A percentile compares a stretch with the other conserved stretches of the same genome.
Conservation (phyloP, 1,284 basidiomycete species). For the Xanthoconium separans region DNA sequence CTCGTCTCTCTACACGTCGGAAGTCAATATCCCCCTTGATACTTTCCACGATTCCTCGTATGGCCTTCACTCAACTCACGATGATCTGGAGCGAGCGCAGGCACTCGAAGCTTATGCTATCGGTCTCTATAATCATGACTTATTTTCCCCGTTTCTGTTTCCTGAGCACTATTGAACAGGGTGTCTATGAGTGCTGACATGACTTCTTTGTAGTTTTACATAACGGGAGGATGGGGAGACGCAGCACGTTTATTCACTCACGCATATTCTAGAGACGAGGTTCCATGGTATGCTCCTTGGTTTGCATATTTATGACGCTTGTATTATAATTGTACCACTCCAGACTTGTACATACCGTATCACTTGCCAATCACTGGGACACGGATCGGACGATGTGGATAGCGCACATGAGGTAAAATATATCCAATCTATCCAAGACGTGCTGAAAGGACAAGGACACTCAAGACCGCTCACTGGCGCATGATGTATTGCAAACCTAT, state of each 20-base stretch:
- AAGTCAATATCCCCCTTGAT: constrained; percentile 1
- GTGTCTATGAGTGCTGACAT: neutral
- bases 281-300: constrained; percentile 1
- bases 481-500: neutral
- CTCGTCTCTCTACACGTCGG: neutral
- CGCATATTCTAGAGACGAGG: neutral
- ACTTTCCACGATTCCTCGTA: constrained; percentile 1
- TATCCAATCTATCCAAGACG: too few species aligned
- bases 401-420: neutral
- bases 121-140: constrained; percentile 24
- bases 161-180: constrained; percentile 17
- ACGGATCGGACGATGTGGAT: neutral
- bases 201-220: neutral
- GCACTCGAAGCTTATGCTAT: constrained; percentile 33
- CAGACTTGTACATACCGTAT: constrained; percentile 1
- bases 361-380: neutral
- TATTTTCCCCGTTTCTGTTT: constrained; percentile 23
- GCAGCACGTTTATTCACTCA: neutral
- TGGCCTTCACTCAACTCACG: constrained; percentile 8
- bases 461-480: too few species aligned
- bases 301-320: neutral
- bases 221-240: neutral
- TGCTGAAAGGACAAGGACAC: neutral
- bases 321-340: constrained; percentile 10
- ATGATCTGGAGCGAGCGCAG: constrained; percentile 23